Evolutionary conservation across 2,329 filamentous ascomycete species (phyloP), one percentile per base, ranked within the genome.

Genomic region (Fusarium sp.): DNA sequence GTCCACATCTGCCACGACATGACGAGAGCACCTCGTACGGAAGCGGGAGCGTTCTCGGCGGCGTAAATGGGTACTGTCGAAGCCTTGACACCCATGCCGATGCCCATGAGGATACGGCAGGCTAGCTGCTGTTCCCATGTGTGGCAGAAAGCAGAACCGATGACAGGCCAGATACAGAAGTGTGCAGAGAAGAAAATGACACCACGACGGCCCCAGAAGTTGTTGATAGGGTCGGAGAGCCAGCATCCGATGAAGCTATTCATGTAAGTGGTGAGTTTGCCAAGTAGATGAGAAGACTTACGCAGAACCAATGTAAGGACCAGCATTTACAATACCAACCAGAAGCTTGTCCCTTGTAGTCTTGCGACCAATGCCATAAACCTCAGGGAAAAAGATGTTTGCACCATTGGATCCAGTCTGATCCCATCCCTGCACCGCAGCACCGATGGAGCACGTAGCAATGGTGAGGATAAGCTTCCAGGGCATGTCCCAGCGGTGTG

Each of bases 1-100:
- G 88, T 91, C 89, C 91, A 93, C 83, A 93, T 88, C 72, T 90
- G 88, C 93, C 94, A 96, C 70, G 91, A 92, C 93, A 96, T 96
- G 71, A 95, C 93, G 4, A 97, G 85, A 18, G 92, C 93, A 74
- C 93, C 92, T 77, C 93, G 88, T 62, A 95, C 91, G 5, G 86
- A 81, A 2, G 92, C 90, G 0, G 93, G 93, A 0, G 91, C 87
- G 59, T 90, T 93, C 80, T 95, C 93, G 1, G 93, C 93, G 1
- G 92, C 91, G 76, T 94, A 95, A 33, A 95, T 91, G 0, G 94
- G 93, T 0, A 92, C 90, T 0, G 87, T 90, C 1, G 88, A 88
- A 7, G 89, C 88, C 78, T 93, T 93, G 16, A 89, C 86, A 13
- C 92, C 92, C 79, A 93, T 92, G 1, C 91, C 92, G 35, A 95